These are phyloP conservation scores for Chenopodium berlandieri DNA, from an alignment of 148 eudicot species.

Conservation along the genomic window DNA sequence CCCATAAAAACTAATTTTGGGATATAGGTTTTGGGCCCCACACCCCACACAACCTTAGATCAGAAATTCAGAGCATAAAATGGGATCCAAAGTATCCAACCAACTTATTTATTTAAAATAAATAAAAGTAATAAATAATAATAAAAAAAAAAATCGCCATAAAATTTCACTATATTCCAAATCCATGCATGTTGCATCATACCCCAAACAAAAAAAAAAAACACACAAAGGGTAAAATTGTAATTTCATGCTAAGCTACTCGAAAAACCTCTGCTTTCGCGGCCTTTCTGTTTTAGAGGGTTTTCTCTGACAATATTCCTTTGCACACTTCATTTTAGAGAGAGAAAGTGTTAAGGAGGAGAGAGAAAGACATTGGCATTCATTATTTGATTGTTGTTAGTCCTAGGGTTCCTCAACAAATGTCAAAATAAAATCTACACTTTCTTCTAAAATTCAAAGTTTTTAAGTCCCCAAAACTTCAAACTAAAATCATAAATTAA, in stretches of 20 bases:
- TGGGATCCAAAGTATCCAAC: slow-evolving; percentile 30
- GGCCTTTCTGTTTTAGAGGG: slow-evolving; percentile 34
- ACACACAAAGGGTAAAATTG: not conserved
- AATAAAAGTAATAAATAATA: too few species aligned
- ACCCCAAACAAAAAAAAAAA: not conserved
- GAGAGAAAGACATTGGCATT: slow-evolving; percentile 12
- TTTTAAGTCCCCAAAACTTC: not conserved
- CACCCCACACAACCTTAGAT: slow-evolving; percentile 17
- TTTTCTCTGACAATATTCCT: slow-evolving; percentile 46
- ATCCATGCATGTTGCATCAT: not conserved
- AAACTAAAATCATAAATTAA: not conserved
- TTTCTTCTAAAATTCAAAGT: not conserved
- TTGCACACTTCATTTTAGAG: slow-evolving; percentile 22
- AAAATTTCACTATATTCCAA: slow-evolving; percentile 12
- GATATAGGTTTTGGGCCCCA: slow-evolving; percentile 26
- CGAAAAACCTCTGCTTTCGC: slow-evolving; percentile 30
- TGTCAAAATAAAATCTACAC: not conserved
- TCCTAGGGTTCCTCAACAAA: slow-evolving; percentile 19
- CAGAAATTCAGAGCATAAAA: slow-evolving; percentile 12
- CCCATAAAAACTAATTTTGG: slow-evolving; percentile 3
- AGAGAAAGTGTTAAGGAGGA: slow-evolving; percentile 8
- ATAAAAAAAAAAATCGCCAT: too few species aligned
- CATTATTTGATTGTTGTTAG: not conserved
- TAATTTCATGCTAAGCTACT: slow-evolving; percentile 6
- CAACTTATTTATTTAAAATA: not conserved